phyloP scores from a whole-genome alignment of 2,329 filamentous ascomycete genomes.

The Alternaria infectoria region DNA sequence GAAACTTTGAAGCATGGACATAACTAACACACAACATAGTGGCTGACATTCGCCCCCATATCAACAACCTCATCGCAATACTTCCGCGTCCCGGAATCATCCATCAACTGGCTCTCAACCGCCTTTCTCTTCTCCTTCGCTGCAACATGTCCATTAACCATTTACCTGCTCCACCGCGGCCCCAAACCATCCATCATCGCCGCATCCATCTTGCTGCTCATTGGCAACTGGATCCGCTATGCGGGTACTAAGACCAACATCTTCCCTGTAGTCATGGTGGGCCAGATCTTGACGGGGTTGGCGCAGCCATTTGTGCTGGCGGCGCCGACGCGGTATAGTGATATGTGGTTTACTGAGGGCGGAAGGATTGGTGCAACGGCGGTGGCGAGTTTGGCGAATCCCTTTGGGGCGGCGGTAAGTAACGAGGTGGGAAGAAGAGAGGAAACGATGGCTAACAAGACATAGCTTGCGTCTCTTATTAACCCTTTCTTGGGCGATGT shows the following conservation, averaged over 20 bases:
- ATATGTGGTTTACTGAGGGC: conserved; percentile 88
- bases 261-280: conserved; percentile 83
- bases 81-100: conserved; percentile 74
- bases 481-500: conserved; percentile 79
- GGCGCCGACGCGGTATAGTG: conserved; percentile 88
- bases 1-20: neutral
- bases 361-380: conserved; percentile 90
- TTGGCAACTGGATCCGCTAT: conserved; percentile 92
- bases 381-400: conserved; percentile 83
- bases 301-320: conserved; percentile 91
- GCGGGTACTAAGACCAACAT: conserved; percentile 66
- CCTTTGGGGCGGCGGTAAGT: conserved; percentile 79
- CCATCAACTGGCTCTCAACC: conserved; percentile 92
- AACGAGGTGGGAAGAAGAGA: neutral
- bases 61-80: conserved; percentile 75
- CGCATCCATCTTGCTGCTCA: conserved; percentile 73
- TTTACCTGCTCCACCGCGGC: conserved; percentile 80
- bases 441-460: conserved; percentile 5
- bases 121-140: conserved; percentile 87
- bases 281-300: conserved; percentile 87
- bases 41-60: conserved; percentile 90
- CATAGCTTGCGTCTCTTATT: conserved; percentile 74
- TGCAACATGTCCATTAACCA: conserved; percentile 69
- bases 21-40: conserved; percentile 58
- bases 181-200: conserved; percentile 78